phyloP scores from a whole-genome alignment of 176 grass and related monocot species.

The Guadua angustifolia region DNA sequence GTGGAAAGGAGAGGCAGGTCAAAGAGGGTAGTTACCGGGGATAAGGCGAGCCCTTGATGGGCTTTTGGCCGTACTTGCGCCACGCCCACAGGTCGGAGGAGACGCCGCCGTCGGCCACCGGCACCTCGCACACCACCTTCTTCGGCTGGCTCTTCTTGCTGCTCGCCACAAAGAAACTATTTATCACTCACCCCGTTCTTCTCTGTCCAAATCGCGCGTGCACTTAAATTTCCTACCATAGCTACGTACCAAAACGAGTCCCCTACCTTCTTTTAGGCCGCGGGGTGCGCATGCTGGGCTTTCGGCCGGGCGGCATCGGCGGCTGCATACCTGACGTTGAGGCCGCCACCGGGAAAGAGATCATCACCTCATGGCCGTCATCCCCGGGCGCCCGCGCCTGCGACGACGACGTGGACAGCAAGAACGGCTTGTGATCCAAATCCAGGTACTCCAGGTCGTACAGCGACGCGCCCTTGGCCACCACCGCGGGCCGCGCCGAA shows the following conservation, averaged over 20 bases:
- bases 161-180: constrained; percentile 14
- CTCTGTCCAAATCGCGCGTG: not conserved
- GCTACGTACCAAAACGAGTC: not conserved
- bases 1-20: constrained; percentile 32
- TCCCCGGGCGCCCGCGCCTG: constrained; percentile 24
- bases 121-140: constrained; percentile 85
- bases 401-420: not conserved
- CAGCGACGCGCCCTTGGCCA: constrained; percentile 33
- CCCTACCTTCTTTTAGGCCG: constrained; percentile 57
- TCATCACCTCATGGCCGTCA: constrained; percentile 49
- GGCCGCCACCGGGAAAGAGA: constrained; percentile 45
- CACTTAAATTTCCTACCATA: not conserved
- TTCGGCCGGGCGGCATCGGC: constrained; percentile 35
- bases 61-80: constrained; percentile 99
- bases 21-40: constrained; percentile 63
- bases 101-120: constrained; percentile 65
- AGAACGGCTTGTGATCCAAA: constrained; percentile 44
- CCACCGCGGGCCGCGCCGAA: not conserved
- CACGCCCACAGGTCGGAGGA: constrained; percentile 91
- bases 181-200: not conserved
- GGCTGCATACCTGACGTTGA: constrained; percentile 38
- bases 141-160: constrained; percentile 90
- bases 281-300: constrained; percentile 42
- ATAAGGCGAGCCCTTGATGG: constrained; percentile 98
- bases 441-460: constrained; percentile 51